phyloP scores from a whole-genome alignment of 352 stramenopile species.

The Globisporangium okanoganense region DNA sequence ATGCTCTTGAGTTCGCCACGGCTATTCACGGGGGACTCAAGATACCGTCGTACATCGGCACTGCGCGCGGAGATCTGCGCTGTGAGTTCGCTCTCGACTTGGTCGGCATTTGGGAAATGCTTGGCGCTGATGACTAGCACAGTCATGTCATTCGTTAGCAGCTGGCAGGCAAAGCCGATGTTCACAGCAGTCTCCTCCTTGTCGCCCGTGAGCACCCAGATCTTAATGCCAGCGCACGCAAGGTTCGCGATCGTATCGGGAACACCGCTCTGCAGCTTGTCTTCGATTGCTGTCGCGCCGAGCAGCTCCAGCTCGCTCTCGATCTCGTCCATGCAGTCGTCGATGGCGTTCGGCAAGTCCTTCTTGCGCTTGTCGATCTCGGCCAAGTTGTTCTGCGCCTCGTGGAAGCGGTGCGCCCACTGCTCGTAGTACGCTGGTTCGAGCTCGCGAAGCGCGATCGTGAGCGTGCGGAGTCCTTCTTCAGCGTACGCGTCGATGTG shows the following conservation, averaged over 20 bases:
- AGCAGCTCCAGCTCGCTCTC: constrained; percentile 81
- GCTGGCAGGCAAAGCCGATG: constrained; percentile 89
- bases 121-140: constrained; percentile 66
- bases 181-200: constrained; percentile 95
- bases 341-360: constrained; percentile 66
- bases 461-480: constrained; percentile 85
- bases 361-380: constrained; percentile 83
- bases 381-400: constrained; percentile 60
- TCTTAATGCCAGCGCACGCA: constrained; percentile 83
- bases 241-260: constrained; percentile 86
- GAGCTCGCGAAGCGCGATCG: constrained; percentile 75
- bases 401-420: constrained; percentile 61
- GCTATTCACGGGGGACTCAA: constrained; percentile 33
- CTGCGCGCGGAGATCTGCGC: constrained; percentile 39
- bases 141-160: constrained; percentile 84
- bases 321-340: constrained; percentile 79
- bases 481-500: constrained; percentile 85
- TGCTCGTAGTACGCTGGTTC: constrained; percentile 38
- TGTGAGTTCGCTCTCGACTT: constrained; percentile 44
- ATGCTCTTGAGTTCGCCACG: constrained; percentile 51
- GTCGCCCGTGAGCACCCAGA: constrained; percentile 94
- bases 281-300: constrained; percentile 92
- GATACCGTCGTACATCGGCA: constrained; percentile 42
- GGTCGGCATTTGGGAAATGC: constrained; percentile 39
- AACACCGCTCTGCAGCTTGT: constrained; percentile 91